phyloP scores from a whole-genome alignment of 345 rosid species.

The Rhodomyrtus tomentosa region DNA sequence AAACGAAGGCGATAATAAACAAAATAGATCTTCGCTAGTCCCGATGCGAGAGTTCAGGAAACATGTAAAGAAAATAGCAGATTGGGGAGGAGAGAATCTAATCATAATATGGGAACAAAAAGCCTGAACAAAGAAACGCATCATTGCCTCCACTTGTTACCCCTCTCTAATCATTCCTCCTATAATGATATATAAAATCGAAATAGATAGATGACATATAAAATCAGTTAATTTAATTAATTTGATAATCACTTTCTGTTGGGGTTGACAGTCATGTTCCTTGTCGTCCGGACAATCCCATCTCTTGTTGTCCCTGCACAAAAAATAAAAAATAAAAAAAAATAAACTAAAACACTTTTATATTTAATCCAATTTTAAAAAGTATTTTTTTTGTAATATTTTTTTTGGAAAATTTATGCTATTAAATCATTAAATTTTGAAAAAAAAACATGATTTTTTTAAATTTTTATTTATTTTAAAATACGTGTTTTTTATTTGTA shows the following conservation, averaged over 20 bases:
- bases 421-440: too few relatives aligned
- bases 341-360: neutral
- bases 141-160: neutral
- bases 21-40: neutral
- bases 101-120: neutral
- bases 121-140: neutral
- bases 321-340: neutral
- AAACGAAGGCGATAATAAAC: neutral
- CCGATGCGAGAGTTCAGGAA: neutral
- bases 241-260: neutral
- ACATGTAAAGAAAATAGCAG: neutral
- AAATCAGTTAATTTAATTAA: neutral
- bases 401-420: too few relatives aligned
- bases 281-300: constrained; percentile 2
- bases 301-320: neutral
- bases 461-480: too few relatives aligned
- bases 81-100: neutral
- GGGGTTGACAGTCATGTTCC: neutral
- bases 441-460: too few relatives aligned
- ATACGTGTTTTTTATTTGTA: too few relatives aligned
- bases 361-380: too few relatives aligned
- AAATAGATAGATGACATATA: neutral
- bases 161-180: neutral
- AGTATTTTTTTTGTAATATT: too few relatives aligned
- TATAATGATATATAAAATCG: neutral